phyloP scores from a whole-genome alignment of 345 rosid genomes.

The Eucalyptus victrix region DNA sequence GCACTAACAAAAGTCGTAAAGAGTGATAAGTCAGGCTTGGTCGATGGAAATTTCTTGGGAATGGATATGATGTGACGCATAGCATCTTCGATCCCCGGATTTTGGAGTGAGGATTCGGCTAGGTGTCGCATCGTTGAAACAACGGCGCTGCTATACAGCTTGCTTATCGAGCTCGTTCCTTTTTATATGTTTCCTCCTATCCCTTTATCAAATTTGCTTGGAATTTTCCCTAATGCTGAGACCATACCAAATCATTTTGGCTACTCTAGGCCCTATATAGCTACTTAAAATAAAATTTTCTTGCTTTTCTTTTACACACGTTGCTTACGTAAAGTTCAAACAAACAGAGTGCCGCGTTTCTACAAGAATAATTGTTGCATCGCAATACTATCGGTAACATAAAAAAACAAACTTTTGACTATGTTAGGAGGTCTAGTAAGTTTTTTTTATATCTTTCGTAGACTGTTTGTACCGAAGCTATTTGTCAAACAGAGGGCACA shows the following conservation, averaged over 20 bases:
- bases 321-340: no score
- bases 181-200: background rate
- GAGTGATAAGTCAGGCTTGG: background rate
- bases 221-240: background rate
- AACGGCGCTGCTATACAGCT: background rate
- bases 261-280: background rate
- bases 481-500: no score
- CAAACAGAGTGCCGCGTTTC: no score
- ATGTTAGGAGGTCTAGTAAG: no score
- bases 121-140: background rate
- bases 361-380: no score
- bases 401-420: no score
- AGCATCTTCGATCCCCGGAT: background rate
- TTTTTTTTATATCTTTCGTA: no score
- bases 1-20: background rate
- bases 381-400: no score
- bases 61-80: background rate
- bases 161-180: background rate
- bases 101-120: background rate
- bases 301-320: background rate
- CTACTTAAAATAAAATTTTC: background rate
- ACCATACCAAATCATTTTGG: background rate
- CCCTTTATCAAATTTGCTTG: background rate
- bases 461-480: no score
- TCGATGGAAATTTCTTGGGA: background rate